Percentiles rank a stretch among this genome's conserved stretches.
Evolutionary conservation across 228 moss, liverwort and hornwort species (phyloP).

Genomic region (Sphagnum magellanicum): DNA sequence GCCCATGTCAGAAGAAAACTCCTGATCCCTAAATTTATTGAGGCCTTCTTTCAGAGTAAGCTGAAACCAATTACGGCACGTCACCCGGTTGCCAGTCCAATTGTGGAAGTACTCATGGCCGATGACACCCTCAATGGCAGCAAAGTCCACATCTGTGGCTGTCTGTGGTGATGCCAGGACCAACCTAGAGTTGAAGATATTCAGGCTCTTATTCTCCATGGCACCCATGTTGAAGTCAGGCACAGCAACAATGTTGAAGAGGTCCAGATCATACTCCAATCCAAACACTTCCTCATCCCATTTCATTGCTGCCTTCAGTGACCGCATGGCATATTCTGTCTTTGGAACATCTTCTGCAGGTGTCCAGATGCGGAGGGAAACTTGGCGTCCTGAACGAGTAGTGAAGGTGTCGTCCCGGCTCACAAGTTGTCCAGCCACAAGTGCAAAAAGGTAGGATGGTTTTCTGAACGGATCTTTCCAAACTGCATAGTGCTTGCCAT

Average conservation of each 20-base stretch:
- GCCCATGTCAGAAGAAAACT: slow-evolving; percentile 91
- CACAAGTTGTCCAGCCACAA: slow-evolving; percentile 82
- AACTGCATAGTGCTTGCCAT: slow-evolving; percentile 64
- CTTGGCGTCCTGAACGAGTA: slow-evolving; percentile 66
- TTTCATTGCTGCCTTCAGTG: slow-evolving; percentile 74
- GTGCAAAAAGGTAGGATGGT: slow-evolving; percentile 80
- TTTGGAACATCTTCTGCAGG: slow-evolving; percentile 66
- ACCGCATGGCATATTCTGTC: slow-evolving; percentile 70
- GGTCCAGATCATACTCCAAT: slow-evolving; percentile 82
- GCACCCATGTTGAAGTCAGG: slow-evolving; percentile 85
- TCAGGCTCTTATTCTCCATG: neutral
- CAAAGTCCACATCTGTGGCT: slow-evolving; percentile 78
- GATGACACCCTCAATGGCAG: slow-evolving; percentile 84
- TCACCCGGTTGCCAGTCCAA: slow-evolving; percentile 88
- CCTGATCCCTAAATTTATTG: slow-evolving; percentile 82
- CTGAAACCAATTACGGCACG: slow-evolving; percentile 93
- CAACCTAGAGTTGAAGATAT: slow-evolving; percentile 90
- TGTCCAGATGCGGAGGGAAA: slow-evolving; percentile 69
- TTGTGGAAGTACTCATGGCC: slow-evolving; percentile 98
- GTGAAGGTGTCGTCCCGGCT: slow-evolving; percentile 47
- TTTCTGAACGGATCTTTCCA: slow-evolving; percentile 90
- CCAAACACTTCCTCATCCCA: slow-evolving; percentile 87
- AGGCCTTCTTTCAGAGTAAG: slow-evolving; percentile 88
- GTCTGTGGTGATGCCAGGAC: slow-evolving; percentile 87
- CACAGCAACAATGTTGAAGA: slow-evolving; percentile 89